Base-by-base conservation (phyloP, 2,329 filamentous ascomycete species). In the Colletotrichum caudatum region DNA sequence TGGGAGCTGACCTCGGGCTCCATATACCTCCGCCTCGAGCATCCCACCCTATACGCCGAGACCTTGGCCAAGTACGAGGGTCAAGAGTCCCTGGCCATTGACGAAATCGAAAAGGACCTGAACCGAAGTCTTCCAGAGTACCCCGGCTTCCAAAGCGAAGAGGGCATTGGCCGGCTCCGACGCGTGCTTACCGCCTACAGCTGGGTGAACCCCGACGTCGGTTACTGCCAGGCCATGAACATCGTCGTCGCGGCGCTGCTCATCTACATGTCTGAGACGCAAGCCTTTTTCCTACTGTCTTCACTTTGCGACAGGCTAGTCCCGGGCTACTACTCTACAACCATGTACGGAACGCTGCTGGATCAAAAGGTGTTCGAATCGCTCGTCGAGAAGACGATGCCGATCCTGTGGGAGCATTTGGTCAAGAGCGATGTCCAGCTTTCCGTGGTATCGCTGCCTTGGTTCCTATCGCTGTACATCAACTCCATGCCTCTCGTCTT, bases 211-310 rank as follows among this genome's bases (percentile, higher is more conserved):
- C 89, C 93, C 64, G 94, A 98, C 75, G 95, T 99, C 66, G 96
- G 96, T 75, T 99, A 99, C 82, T 99, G 96, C 81, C 96, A 99
- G 82, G 96, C 96, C 73, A 99, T 99, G 96, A 99, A 99, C 81
- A 99, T 99, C 76, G 96, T 99, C 44, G 95, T 98, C 66, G 96
- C 96, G 23, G 96, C 96, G n/a, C 85, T 99, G 69, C 88, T 99
- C 76, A 99, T 99, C 86, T 98, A 98, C 85, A 97, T 97, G 91
- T 98, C 95, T 11, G 96, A 99, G 82, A 83, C 92, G 0, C 96
- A 99, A 82, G 96, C 96, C 1, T 99, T 98, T 83, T 99, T 96
- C 81, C 86, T 98, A 9, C 89, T 99, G 54, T 97, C 94, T 1
- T 88, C 95, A 1, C 87, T 99, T 20, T 99, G 96, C 84, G 95